Evolutionary conservation across 345 rosid species (phyloP).

Genomic region (Euphorbia pulcherrima): DNA sequence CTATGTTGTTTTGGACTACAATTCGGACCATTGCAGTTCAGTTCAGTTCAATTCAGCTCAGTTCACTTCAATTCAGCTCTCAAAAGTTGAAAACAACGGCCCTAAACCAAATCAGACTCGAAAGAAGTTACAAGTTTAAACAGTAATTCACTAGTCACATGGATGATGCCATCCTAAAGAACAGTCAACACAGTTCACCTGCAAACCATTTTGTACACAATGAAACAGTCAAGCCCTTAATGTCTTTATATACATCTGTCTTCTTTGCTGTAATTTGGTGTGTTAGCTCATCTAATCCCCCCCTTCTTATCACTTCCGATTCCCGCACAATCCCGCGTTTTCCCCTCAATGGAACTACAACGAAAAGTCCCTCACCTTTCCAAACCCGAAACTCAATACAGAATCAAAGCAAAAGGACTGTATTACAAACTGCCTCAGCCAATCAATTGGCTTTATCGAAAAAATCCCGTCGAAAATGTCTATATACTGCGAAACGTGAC

Average conservation of each 20-base stretch:
- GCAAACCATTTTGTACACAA: neutral
- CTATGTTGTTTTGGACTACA: too few relatives aligned
- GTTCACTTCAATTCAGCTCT: too few relatives aligned
- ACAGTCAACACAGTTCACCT: constrained; percentile 6
- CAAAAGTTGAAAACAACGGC: too few relatives aligned
- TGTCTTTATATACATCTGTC: neutral
- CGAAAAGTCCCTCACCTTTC: neutral
- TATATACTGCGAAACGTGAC: constrained; percentile 25
- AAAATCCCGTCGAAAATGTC: neutral
- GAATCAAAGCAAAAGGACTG: constrained; percentile 21
- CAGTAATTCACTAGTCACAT: constrained; percentile 17
- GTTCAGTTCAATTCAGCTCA: too few relatives aligned
- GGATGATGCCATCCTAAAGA: constrained; percentile 6
- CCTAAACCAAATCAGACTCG: too few relatives aligned
- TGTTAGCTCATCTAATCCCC: constrained; percentile 26
- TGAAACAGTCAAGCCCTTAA: constrained; percentile 26
- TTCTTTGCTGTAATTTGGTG: constrained; percentile 23
- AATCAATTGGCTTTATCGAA: constrained; percentile 21
- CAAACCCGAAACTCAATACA: constrained; percentile 3
- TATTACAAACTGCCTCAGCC: constrained; percentile 20
- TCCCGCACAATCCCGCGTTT: neutral
- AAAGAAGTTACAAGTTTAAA: constrained; percentile 5
- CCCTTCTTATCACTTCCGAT: constrained; percentile 1
- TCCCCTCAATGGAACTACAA: constrained; percentile 22
- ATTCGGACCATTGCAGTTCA: too few relatives aligned